Conservation (phyloP, 2,329 filamentous ascomycete species). For the Huntiella abstrusa region DNA sequence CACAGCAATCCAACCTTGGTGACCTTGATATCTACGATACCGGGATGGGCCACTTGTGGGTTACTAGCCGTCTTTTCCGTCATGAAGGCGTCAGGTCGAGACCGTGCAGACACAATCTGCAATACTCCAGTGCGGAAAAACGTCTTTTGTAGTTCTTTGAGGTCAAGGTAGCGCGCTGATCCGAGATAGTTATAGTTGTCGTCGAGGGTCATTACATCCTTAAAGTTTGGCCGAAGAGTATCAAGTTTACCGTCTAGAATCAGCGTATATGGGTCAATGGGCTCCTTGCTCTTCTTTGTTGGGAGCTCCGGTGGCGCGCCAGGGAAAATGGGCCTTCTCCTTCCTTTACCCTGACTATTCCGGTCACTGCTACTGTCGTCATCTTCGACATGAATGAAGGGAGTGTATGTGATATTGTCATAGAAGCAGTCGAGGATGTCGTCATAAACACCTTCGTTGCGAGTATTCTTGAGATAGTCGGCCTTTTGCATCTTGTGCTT, state of each 20-base stretch:
- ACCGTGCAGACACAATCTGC: slow-evolving; percentile 87
- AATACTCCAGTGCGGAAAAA: slow-evolving; percentile 84
- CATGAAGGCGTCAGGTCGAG: slow-evolving; percentile 88
- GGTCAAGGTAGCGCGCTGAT: slow-evolving; percentile 54
- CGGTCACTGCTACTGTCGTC: slow-evolving; percentile 66
- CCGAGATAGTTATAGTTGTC: slow-evolving; percentile 83
- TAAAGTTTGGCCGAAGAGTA: slow-evolving; percentile 62
- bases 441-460: slow-evolving; percentile 77
- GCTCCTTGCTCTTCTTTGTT: slow-evolving; percentile 49
- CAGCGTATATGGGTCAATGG: slow-evolving; percentile 84
- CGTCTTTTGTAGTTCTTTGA: slow-evolving; percentile 64
- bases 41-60: slow-evolving; percentile 69
- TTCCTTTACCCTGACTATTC: slow-evolving; percentile 52
- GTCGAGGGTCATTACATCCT: slow-evolving; percentile 80
- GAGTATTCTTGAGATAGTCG: slow-evolving; percentile 90
- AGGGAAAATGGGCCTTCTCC: slow-evolving; percentile 51
- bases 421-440: slow-evolving; percentile 93
- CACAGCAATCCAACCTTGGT: slow-evolving; percentile 90
- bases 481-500: slow-evolving; percentile 96
- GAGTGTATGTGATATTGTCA: slow-evolving; percentile 95
- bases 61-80: slow-evolving; percentile 69
- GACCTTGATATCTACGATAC: slow-evolving; percentile 91
- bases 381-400: slow-evolving; percentile 94
- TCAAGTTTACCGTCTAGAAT: slow-evolving; percentile 84
- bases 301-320: slow-evolving; percentile 29